These are phyloP conservation scores for Gossypium davidsonii DNA, from an alignment of 441 rosid genomes.

Conservation along the genomic window DNA sequence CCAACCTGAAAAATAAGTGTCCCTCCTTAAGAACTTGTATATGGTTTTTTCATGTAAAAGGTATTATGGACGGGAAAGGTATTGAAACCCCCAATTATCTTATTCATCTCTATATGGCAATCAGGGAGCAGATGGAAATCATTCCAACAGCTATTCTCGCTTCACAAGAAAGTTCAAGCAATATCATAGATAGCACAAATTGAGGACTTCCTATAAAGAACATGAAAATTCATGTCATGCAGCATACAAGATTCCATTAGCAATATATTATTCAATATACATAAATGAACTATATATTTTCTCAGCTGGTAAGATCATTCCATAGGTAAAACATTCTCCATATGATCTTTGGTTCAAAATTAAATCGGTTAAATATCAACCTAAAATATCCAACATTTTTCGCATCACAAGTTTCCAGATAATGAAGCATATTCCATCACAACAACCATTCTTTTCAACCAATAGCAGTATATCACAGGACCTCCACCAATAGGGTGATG, in stretches of 20 bases:
- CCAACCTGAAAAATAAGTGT: slow-evolving; percentile 53
- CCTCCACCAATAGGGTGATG: neutral
- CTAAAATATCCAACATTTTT: neutral
- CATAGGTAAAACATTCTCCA: neutral
- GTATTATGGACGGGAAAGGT: neutral
- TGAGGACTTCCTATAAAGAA: neutral
- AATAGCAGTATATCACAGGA: neutral
- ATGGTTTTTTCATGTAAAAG: neutral
- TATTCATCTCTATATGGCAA: neutral
- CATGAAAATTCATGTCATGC: neutral
- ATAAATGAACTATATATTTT: neutral
- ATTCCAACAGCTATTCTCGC: neutral
- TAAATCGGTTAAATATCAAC: neutral
- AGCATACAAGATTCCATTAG: neutral
- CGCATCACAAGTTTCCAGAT: neutral
- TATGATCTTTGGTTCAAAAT: neutral
- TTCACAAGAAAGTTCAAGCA: neutral
- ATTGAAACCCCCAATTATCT: neutral
- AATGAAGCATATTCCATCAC: neutral
- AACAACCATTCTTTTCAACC: neutral
- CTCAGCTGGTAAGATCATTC: neutral
- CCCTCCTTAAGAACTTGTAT: neutral
- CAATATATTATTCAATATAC: neutral
- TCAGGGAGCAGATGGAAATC: neutral
- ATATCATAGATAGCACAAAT: neutral